Base-by-base conservation (phyloP, 352 stramenopile species). In the Pythium brassicae region DNA sequence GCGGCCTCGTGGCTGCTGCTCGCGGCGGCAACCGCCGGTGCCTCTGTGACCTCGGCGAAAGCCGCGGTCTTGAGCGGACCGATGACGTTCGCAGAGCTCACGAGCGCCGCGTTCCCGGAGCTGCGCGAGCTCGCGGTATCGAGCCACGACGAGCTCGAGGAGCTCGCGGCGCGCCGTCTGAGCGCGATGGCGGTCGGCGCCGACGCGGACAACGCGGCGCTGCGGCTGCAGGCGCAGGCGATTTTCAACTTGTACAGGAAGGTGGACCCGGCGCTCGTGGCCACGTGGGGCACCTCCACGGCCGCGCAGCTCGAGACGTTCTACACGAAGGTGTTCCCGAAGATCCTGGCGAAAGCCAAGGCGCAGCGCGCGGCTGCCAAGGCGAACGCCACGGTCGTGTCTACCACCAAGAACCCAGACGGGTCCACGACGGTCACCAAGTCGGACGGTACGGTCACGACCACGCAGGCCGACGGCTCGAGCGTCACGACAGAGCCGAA, bases 221-320 rank as follows among this genome's bases (percentile, higher is more conserved):
- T 74, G 53, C 65, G 53, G 17, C 44, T 64, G 32, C 75, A 90
- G 56, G 74, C 69, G 15, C 56, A 71, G 42, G 54, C 78, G 32
- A 57, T 90, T 9, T 90, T 87, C 61, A 77, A 84, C 50, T 62
- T 90, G 35, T 90, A 86, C 70, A 75, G 81, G 60, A 72, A 71
- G 40, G 55, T 88, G 22, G 72, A 85, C 53, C 62, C 69, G 15
- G 57, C 59, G 37, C 32, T 66, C 27, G 77, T 83, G 20, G 61
- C 59, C 19, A 62, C 65, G 39, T 84, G 71, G 73, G 77, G 77
- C 27, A 45, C 52, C 15, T 80, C 71, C n/a, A 42, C 69, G 40
- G 55, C 54, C 14, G 64, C 52, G 39, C 77, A 86, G 65, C 78
- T 83, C 53, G 63, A 80, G 15, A 65, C 69, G 58, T 90, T 90